A percentile compares a stretch with the other conserved stretches of the same genome.
These are phyloP conservation scores for Rosa rugosa DNA, from an alignment of 306 rosid genomes.

Conservation along the genomic window DNA sequence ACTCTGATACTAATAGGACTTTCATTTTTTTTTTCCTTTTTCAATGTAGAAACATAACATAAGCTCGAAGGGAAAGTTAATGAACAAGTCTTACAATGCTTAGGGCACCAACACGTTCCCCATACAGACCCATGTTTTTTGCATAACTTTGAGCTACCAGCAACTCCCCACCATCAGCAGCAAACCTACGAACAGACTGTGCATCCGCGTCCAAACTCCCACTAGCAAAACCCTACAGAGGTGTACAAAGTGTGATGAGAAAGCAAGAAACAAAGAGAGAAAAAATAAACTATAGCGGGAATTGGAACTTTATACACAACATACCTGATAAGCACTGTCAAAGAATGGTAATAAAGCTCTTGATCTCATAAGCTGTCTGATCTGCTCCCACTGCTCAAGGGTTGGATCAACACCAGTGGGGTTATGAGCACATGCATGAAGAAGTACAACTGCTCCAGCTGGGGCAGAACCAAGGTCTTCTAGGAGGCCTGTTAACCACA, in stretches of 20 bases:
- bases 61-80: not conserved
- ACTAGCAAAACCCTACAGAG: conserved; percentile 87
- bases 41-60: not conserved
- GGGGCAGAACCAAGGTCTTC: conserved; percentile 97
- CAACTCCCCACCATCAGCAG: conserved; percentile 93
- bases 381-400: conserved; percentile 92
- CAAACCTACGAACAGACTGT: conserved; percentile 81
- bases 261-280: not conserved
- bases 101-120: conserved; percentile 96
- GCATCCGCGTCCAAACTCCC: conserved; percentile 96
- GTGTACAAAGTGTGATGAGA: not conserved
- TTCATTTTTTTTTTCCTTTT: not conserved
- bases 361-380: conserved; percentile 82
- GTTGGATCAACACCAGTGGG: conserved; percentile 99
- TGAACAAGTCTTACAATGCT: conserved; percentile 66
- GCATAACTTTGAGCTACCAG: conserved; percentile 95
- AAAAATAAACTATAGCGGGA: not conserved
- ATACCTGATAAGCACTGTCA: conserved; percentile 98
- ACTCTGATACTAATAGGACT: not conserved
- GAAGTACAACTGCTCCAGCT: conserved; percentile 78
- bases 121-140: conserved; percentile 97
- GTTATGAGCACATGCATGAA: conserved; percentile 98
- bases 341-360: conserved; percentile 86
- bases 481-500: conserved; percentile 61
- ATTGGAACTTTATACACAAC: conserved; percentile 1